A percentile compares a stretch with the other conserved stretches of the same genome.
Conservation (phyloP, 2,329 filamentous ascomycete genomes). For the Periconia digitata region DNA sequence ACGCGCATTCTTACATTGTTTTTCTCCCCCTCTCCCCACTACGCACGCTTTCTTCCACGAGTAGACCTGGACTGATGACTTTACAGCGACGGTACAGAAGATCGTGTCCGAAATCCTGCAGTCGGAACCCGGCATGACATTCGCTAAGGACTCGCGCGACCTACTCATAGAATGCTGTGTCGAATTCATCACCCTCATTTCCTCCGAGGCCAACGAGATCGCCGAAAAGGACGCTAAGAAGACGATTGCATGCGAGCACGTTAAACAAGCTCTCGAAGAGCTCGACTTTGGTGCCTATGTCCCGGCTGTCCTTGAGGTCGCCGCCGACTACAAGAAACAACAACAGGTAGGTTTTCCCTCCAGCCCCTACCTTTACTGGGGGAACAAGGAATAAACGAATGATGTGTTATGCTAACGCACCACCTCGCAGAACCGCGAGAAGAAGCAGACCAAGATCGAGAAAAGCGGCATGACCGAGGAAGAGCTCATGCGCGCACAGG, state of each 20-base stretch:
- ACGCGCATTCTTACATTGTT: too few species aligned
- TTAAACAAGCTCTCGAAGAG: constrained; percentile 89
- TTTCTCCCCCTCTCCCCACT: neutral
- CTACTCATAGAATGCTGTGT: constrained; percentile 98
- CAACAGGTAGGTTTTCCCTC: constrained; percentile 68
- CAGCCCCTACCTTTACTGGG: too few species aligned
- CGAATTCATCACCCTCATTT: constrained; percentile 97
- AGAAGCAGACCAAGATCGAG: constrained; percentile 96
- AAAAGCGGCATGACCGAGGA: constrained; percentile 91
- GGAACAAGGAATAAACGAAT: too few species aligned
- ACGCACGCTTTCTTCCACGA: constrained; percentile 10
- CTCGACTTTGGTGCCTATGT: constrained; percentile 94
- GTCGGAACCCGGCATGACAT: constrained; percentile 73
- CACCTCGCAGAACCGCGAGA: constrained; percentile 85
- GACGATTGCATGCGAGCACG: constrained; percentile 97
- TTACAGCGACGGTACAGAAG: constrained; percentile 67
- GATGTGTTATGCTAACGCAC: constrained; percentile 23
- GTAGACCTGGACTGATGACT: too few species aligned
- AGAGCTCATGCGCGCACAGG: constrained; percentile 83
- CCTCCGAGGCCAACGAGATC: constrained; percentile 98
- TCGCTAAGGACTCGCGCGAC: constrained; percentile 93
- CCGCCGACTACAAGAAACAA: constrained; percentile 87
- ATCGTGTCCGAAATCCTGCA: constrained; percentile 95
- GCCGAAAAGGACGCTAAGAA: constrained; percentile 99
- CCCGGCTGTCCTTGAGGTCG: constrained; percentile 80